Evolutionary conservation across 495 filamentous ascomycete genomes (phyloP), one percentile per base, ranked within the genome.

Genomic region (Staphylotrichum longicolle): DNA sequence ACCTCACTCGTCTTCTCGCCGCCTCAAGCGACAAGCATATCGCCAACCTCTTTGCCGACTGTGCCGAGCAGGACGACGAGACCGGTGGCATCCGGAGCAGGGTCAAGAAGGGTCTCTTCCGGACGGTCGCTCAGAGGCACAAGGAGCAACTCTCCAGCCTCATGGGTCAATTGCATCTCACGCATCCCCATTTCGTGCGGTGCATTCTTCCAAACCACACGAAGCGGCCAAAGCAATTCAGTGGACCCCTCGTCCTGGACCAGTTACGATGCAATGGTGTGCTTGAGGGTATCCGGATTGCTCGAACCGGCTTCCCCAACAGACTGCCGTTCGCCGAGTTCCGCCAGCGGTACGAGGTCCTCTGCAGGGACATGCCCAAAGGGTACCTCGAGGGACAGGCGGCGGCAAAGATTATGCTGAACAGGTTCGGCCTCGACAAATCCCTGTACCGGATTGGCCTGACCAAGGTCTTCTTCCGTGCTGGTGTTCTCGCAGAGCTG

Each of bases 201-300:
- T 99, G 95, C 68, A 99, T 99, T 62, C 85, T 99, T 52, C 95
- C 95, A 12, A 99, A 99, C 69, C 94, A 99, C 79, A 96, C 93
- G 76, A 99, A 99, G 73, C 83, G 88, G n/a, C 91, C 95, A 3
- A 98, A 97, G 75, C 88, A 91, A 72, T 86, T 97, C 68, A 88
- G 89, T 67, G 89, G 90, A 1, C 86, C 90, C 3, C 81, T 98
- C 6, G 95, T 99, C 3, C 78, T 99, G 15, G 95, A 99, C 68
- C 95, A 99, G 72, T 79, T 99, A 5, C 86, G 95, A 39, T 99
- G 95, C 74, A 99, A 99, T 71, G 95, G 95, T 87, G 95, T 99
- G 4, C 81, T 99, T 5, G 95, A 99, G 74, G 95, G 95, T 50
- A 99, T 99, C 70, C 82, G 95, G 57, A 99, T 99, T 72, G 95